A percentile compares a stretch with the other conserved stretches of the same genome.
phyloP scores from a whole-genome alignment of 208 protist species.

The Polymyxa betae region DNA sequence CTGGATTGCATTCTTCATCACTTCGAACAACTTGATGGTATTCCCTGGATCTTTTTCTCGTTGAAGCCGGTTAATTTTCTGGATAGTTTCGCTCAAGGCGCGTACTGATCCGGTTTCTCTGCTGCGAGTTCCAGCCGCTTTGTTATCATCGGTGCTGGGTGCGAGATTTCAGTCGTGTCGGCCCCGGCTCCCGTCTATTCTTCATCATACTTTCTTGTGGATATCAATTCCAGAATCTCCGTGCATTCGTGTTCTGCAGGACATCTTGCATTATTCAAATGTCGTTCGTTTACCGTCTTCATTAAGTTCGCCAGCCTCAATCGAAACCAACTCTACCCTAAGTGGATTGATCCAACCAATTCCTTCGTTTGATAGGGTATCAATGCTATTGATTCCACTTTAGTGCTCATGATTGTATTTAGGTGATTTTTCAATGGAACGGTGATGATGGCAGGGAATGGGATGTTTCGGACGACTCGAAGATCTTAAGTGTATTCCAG shows the following conservation, averaged over 20 bases:
- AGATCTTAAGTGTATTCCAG: background rate
- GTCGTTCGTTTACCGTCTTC: background rate
- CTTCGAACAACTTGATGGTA: background rate
- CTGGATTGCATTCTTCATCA: constrained; percentile 33
- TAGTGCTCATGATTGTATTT: background rate
- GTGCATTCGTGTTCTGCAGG: background rate
- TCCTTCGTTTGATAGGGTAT: background rate
- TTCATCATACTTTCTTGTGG: constrained; percentile 33
- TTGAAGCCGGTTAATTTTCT: background rate
- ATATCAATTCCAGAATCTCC: background rate
- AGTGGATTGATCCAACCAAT: constrained; percentile 35
- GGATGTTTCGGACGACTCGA: constrained; percentile 9
- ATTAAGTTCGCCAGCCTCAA: background rate
- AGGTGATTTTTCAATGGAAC: constrained; percentile 15
- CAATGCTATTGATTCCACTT: background rate
- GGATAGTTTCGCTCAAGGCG: background rate
- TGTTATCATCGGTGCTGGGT: background rate
- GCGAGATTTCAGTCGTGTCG: constrained; percentile 19
- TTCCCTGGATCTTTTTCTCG: background rate
- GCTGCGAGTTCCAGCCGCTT: background rate
- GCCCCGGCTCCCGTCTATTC: background rate
- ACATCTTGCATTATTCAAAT: background rate
- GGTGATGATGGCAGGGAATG: background rate
- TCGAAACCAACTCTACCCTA: background rate
- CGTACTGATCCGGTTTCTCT: background rate